Evolutionary conservation across 371 early-diverging fungal species (phyloP), one percentile per base, ranked within the genome.

Genomic region (Lichtheimia hyalospora): DNA sequence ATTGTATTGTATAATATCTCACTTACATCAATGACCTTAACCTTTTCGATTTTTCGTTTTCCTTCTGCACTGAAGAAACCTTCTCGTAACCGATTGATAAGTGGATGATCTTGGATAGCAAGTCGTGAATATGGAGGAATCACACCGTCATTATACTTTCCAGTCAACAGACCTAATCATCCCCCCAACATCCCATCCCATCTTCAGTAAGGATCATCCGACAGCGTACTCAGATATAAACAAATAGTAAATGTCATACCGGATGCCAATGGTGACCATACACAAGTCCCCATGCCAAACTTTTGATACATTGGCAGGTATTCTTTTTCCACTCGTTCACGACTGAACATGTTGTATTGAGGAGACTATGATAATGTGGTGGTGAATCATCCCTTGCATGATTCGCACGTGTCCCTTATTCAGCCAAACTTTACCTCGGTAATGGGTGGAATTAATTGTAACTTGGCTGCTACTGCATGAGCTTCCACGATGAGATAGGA

Each of bases 281-380:
- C 87, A 28, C 91, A 89, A 7, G 88, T 79, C 4, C 95, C 95
- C 61, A 93, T 77, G 0, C 84, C 83, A 55, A 77, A 82, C 62
- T 83, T 84, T 52, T 84, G 75, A 82, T 81, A 92, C 60, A 94
- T 64, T 20, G 91, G 88, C 6, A 68, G 58, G 68, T 92, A 93
- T 73, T 92, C 91, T 61, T 83, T 83, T 66, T 92, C 92, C 12
- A 90, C 77, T 28, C 89, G 75, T 59, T 93, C 92, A 7, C 94
- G 88, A 64, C 90, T 85, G 57, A 93, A 75, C 91, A 93, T 87
- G 70, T 92, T 91, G 75, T 94, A 94, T 72, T 94, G 92, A 12
- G 91, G 88, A 66, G 92, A 90, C 78, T 92, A 86, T 66, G 84
- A 76, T 64, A 43, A 18, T 39, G 41, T 46, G 39, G 14, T 12